phyloP scores from a whole-genome alignment of 2,329 filamentous ascomycete species.

The Ophiostoma montium region DNA sequence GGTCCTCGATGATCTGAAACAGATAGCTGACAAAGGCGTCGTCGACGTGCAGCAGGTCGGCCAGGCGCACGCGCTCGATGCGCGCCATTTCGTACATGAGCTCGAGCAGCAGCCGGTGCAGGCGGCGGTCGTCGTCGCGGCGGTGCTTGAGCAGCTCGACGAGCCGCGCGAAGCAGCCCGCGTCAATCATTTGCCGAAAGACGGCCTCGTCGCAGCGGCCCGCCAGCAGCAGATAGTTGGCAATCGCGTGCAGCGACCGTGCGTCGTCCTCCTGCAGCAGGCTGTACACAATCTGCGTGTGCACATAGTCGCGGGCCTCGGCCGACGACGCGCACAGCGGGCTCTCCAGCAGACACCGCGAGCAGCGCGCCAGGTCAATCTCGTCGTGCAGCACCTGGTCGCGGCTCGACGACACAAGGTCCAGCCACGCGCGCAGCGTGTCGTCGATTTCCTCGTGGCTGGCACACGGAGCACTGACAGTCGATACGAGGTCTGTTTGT shows the following conservation, averaged over 20 bases:
- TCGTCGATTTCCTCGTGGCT: slow-evolving; percentile 49
- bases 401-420: slow-evolving; percentile 61
- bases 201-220: slow-evolving; percentile 63
- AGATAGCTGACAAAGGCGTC: slow-evolving; percentile 76
- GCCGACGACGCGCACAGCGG: slow-evolving; percentile 54
- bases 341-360: slow-evolving; percentile 64
- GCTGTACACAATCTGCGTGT: slow-evolving; percentile 83
- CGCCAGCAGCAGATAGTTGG: slow-evolving; percentile 75
- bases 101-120: slow-evolving; percentile 74
- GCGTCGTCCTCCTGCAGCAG: slow-evolving; percentile 79
- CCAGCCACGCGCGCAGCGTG: slow-evolving; percentile 69
- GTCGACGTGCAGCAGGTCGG: slow-evolving; percentile 62
- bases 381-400: slow-evolving; percentile 62
- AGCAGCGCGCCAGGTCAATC: slow-evolving; percentile 67
- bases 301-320: slow-evolving; percentile 64
- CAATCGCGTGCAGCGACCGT: slow-evolving; percentile 65
- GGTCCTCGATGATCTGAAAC: slow-evolving; percentile 74
- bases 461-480: not conserved
- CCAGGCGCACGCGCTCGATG: slow-evolving; percentile 63
- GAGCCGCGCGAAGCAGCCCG: slow-evolving; percentile 70
- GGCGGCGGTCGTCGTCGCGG: slow-evolving; percentile 48
- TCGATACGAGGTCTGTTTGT: not conserved
- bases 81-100: slow-evolving; percentile 93
- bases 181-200: slow-evolving; percentile 76
- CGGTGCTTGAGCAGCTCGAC: slow-evolving; percentile 64